Evolutionary conservation across 1,139 yeast genomes (phyloP), one percentile per base, ranked within the genome.

Genomic region (Arxiozyma slooffiae): DNA sequence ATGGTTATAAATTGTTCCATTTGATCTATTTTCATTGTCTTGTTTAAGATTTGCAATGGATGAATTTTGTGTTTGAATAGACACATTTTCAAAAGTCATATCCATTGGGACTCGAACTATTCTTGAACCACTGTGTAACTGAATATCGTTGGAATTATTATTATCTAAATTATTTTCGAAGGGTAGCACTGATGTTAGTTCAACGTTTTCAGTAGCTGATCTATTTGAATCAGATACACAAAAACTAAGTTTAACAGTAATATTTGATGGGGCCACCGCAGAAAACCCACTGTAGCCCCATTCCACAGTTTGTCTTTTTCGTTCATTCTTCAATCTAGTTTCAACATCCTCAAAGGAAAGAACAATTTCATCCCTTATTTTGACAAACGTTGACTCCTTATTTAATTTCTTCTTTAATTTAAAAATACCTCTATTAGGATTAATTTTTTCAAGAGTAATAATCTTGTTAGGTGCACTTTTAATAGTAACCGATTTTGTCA

Each of bases 201-300:
- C 17, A 16, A 34, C 11, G 7, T 23, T 21, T 6, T 23, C 18
- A 17, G 22, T 37, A 2, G 6, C 16, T 14, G 22, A 16, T 3
- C 14, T 18, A 11, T 22, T 16, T 11, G 39, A 21, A 7, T 37
- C 38, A 14, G 16, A 14, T 18, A 46, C 17, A 9, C 34, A 22
- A 34, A 53, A 47, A 47, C 63, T 61, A 14, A 66, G 67, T 42
- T 61, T 63, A 5, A 55, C 55, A 44, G 53, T 50, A 42, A 64
- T 58, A 1, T 55, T 52, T 2, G 57, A 47, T 3, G 68, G 67
- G 0, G 68, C 64, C 37, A 54, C 55, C 2, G 60, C 61, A 7
- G 67, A 60, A 11, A 65, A 62, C 1, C 68, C 68, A 54, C 68
- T 64, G 47, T 63, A 64, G 7, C 61, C 62, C 55, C 62, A 51